A percentile compares a stretch with the other conserved stretches of the same genome.
phyloP scores from a whole-genome alignment of 352 stramenopile genomes.

The Aphanomyces invadans region DNA sequence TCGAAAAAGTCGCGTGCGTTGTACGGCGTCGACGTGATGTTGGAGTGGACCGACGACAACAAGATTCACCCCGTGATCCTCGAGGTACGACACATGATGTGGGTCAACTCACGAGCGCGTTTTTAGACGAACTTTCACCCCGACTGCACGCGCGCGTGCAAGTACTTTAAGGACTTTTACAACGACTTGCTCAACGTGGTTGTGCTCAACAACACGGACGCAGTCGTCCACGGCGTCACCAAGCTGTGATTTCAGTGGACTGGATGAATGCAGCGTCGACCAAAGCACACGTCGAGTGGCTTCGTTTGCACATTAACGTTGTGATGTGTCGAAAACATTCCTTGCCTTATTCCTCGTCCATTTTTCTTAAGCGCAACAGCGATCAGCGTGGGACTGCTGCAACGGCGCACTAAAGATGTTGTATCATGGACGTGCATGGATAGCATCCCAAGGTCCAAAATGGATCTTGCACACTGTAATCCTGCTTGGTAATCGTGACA shows the following conservation, averaged over 20 bases:
- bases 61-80: slow-evolving; percentile 39
- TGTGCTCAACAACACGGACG: slow-evolving; percentile 36
- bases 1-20: slow-evolving; percentile 45
- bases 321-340: too few relatives aligned
- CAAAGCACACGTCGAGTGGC: too few relatives aligned
- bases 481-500: too few relatives aligned
- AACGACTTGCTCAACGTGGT: slow-evolving; percentile 51
- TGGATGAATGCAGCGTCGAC: too few relatives aligned
- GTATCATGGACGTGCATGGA: too few relatives aligned
- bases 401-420: too few relatives aligned
- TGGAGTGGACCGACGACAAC: slow-evolving; percentile 37
- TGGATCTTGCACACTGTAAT: too few relatives aligned
- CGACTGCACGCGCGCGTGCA: slow-evolving; percentile 45
- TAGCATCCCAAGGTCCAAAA: too few relatives aligned
- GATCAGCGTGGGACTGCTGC: too few relatives aligned
- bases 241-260: slow-evolving; percentile 37
- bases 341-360: too few relatives aligned
- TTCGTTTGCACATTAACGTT: too few relatives aligned
- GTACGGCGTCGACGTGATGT: slow-evolving; percentile 51
- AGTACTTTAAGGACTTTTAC: slow-evolving; percentile 49
- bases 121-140: slow-evolving; percentile 39
- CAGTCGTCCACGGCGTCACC: slow-evolving; percentile 37
- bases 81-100: slow-evolving; percentile 25
- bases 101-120: neutral
- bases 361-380: too few relatives aligned